Evolutionary conservation across 2,329 filamentous ascomycete species (phyloP).

Genomic region (Simplicillium sp.): DNA sequence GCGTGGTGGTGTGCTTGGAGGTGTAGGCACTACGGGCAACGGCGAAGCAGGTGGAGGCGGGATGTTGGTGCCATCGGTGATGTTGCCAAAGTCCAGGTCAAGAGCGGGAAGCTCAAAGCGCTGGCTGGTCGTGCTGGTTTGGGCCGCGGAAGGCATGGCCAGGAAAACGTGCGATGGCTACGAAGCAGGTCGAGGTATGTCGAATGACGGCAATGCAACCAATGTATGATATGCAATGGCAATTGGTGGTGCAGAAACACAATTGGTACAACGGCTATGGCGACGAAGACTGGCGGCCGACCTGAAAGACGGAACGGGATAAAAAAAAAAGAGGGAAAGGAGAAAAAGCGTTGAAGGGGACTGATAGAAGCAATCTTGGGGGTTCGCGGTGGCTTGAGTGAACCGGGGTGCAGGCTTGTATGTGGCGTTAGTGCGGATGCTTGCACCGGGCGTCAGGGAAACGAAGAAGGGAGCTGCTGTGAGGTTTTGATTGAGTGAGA

Average conservation of each 20-base stretch:
- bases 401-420: neutral
- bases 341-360: conserved; percentile 6
- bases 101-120: conserved; percentile 50
- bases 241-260: too few species aligned
- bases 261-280: too few species aligned
- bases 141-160: conserved; percentile 22
- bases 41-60: conserved; percentile 49
- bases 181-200: too few species aligned
- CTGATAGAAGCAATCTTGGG: conserved; percentile 1
- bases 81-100: conserved; percentile 47
- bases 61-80: conserved; percentile 53
- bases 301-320: neutral
- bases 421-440: too few species aligned
- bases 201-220: conserved; percentile 17
- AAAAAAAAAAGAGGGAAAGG: neutral
- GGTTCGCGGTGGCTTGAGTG: neutral
- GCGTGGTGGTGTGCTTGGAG: conserved; percentile 24
- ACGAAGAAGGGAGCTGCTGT: too few species aligned
- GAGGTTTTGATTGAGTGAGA: too few species aligned
- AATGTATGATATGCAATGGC: neutral
- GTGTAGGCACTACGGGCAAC: conserved; percentile 35
- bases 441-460: too few species aligned
- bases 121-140: conserved; percentile 16
- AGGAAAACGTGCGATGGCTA: neutral
- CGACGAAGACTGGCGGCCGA: too few species aligned